Evolutionary conservation across 176 grass and related monocot genomes (phyloP), one percentile per base, ranked within the genome.

Genomic region (Carex parvula): DNA sequence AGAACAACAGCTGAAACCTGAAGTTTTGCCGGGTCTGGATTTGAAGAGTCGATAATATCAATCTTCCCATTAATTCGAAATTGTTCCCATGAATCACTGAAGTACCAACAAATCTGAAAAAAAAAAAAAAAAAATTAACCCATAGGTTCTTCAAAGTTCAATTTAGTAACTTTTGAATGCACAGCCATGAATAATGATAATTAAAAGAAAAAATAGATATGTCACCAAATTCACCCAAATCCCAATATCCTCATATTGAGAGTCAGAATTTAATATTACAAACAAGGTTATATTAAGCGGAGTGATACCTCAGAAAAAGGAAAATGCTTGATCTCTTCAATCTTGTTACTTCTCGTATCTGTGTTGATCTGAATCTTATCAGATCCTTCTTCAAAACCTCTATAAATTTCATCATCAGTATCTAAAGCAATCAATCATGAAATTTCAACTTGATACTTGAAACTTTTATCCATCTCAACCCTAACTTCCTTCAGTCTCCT

Each of bases 61-160:
- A 95, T 92, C 60, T 56, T 88, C 70, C 93, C 93, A 16, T 88
- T 92, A 53, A 99, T 93, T 16, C 96, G 86, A 54, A 99, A 95
- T 83, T 99, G 96, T 64, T 99, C 96, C 96, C 93, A 99, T 2
- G 89, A 92, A 66, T 99, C 96, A 4, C 87, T 92, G 83, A 95
- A 95, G 65, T 98, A 95, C 96, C 96, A 98, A 65, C 93, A 95
- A 84, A 98, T 93, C 96, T 98, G 82, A 63, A 89, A 56, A 67
- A 39, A 6, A 39, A 39, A 39, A 39, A 30, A 62, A 30, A 82
- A n/a, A n/a, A n/a, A n/a, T 20, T 7, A 41, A 46, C 32, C 15
- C 15, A 26, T 64, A 21, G 60, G 11, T 30, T 55, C 35, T 77
- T 48, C 55, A 63, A 17, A 18, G 16, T 44, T 62, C 35, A 22